Evolutionary conservation across 2,329 filamentous ascomycete genomes (phyloP).

Genomic region (Ceratocystis papillata): DNA sequence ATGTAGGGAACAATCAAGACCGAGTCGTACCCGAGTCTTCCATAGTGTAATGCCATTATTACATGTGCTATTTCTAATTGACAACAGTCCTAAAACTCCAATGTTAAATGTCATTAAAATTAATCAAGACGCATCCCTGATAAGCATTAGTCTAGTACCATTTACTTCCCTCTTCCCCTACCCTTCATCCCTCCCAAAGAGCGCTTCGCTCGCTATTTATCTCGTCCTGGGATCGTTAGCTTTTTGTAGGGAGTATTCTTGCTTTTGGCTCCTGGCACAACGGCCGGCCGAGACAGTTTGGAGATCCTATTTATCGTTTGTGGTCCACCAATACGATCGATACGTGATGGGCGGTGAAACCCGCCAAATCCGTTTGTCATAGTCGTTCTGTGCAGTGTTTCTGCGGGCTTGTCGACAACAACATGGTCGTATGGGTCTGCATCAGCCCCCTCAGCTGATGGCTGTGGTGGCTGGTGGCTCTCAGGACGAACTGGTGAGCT

Average conservation of each 20-base stretch:
- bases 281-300: conserved; percentile 36
- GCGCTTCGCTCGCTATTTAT: too few species aligned
- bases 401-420: conserved; percentile 33
- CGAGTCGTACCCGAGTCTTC: too few species aligned
- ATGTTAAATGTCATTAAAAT: too few species aligned
- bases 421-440: conserved; percentile 30
- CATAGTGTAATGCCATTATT: too few species aligned
- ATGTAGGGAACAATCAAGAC: too few species aligned
- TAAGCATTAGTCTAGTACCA: too few species aligned
- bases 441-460: conserved; percentile 24
- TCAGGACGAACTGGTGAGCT: conserved; percentile 42
- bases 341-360: conserved; percentile 37
- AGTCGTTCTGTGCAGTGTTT: conserved; percentile 43
- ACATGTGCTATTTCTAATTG: too few species aligned
- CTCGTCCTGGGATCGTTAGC: conserved; percentile 35
- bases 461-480: conserved; percentile 5
- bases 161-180: too few species aligned
- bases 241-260: conserved; percentile 44
- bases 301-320: conserved; percentile 35
- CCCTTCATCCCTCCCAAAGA: too few species aligned
- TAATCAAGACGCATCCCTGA: too few species aligned
- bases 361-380: conserved; percentile 34
- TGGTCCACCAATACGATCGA: conserved; percentile 27
- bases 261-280: conserved; percentile 29
- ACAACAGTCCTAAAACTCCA: too few species aligned